Base-by-base conservation (phyloP, 768 basidiomycete genomes). In the Leccinum pellstonianum region DNA sequence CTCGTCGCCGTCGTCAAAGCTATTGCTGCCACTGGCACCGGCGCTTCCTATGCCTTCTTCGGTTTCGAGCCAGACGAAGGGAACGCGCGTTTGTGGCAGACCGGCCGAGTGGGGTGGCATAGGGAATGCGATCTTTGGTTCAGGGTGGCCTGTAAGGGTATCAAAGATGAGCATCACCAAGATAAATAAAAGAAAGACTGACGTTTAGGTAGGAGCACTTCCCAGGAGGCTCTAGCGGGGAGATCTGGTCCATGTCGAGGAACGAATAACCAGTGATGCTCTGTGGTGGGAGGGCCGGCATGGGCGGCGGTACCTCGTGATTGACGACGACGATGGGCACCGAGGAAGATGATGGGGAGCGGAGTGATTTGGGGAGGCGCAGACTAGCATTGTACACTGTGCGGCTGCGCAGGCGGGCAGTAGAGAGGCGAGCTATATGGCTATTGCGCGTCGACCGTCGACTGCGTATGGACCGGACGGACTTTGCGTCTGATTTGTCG, bases 21-120 rank as follows among this genome's bases (percentile, higher is more conserved):
- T 2, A 14, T 38, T 38, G 37, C 37, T 15, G 15, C 5, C 37
- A 38, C 15, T 6, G 15, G 35, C 35, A 12, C 41, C 7, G 3
- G 3, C 23, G 23, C 23, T 25, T 3, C 23, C 23, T 3, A 3
- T 25, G 23, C 11, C 41, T 6, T 83, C 82, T 3, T 50, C 49
- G 0, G 73, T 71, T 59, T 79, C 74, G 56, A 79, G 71, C 83
- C 82, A 83, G 63, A 81, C 77, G 2, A 81, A 80, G 1, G 83
- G 82, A 17, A 83, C 77, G 1, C 31, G 55, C 0, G 70, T 66
- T 3, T 14, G 57, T 1, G 62, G 58, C 38, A 67, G 66, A 17
- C 65, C 57, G 8, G 68, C 65, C 17, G 72, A 63, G 29, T 63
- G 67, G 72, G 68, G 4, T 5, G 64, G 61, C 4, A 61, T 51